phyloP scores from a whole-genome alignment of 2,329 filamentous ascomycete species.

The Aureobasidium pullulans region DNA sequence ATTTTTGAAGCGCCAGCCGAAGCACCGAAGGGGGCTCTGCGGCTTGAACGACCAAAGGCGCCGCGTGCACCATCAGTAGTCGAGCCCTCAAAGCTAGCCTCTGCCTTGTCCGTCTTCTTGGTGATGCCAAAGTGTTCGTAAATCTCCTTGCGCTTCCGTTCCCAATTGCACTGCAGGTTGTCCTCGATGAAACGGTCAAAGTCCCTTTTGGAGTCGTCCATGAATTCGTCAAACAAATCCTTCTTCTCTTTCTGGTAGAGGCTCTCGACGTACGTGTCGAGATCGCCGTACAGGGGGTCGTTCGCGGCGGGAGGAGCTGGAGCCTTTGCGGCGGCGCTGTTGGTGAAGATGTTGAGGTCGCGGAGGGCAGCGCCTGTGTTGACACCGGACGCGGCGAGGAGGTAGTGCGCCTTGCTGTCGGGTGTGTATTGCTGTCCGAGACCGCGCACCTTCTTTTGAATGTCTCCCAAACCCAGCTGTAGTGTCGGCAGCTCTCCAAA shows the following conservation, averaged over 20 bases:
- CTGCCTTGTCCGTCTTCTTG: conserved; percentile 32
- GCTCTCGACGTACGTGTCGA: conserved; percentile 70
- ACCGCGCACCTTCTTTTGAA: conserved; percentile 66
- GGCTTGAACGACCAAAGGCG: conserved; percentile 46
- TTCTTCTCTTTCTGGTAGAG: conserved; percentile 85
- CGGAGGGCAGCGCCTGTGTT: conserved; percentile 78
- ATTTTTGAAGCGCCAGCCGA: conserved; percentile 46
- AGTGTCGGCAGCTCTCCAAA: conserved; percentile 79
- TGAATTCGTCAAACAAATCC: conserved; percentile 84
- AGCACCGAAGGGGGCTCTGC: conserved; percentile 33
- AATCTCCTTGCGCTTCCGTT: conserved; percentile 82
- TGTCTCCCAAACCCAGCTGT: conserved; percentile 85
- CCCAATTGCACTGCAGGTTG: conserved; percentile 92
- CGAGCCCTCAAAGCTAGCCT: conserved; percentile 25
- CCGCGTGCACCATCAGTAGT: conserved; percentile 30
- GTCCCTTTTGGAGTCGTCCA: conserved; percentile 80
- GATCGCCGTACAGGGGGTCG: conserved; percentile 44
- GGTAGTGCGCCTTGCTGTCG: conserved; percentile 63
- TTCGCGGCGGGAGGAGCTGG: conserved; percentile 26
- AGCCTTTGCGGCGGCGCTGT: background rate
- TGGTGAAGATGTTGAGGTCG: conserved; percentile 51
- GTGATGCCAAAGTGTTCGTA: conserved; percentile 92
- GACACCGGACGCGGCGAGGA: conserved; percentile 88
- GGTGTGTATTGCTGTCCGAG: conserved; percentile 57
- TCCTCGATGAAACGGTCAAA: conserved; percentile 94